Base-by-base conservation (phyloP, 148 eudicot species). In the Chenopodium formosanum region DNA sequence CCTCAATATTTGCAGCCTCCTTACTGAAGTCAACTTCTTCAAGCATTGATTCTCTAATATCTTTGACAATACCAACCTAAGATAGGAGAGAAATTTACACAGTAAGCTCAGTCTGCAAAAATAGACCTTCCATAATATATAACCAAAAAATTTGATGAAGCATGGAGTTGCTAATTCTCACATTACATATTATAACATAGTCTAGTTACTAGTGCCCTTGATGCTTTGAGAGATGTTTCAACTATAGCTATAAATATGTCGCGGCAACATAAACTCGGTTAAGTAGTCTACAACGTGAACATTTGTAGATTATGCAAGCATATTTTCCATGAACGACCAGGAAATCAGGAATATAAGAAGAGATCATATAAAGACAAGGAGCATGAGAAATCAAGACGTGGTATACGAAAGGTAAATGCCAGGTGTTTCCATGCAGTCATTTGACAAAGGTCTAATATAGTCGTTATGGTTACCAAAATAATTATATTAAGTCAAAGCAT, bases 11-110 rank as follows among this genome's bases (percentile, higher is more conserved):
- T 81, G 82, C 85, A 83, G 99, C 99, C 84, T 95, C 99, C 85
- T 95, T 95, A 10, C 68, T 91, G 64, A 95, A 95, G 89, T 95
- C 97, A 65, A 95, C 97, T 90, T 95, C 99, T 89, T 95, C 99
- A 81, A 95, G 97, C 99, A 95, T 95, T 53, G 99, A 95, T 78
- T 91, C 95, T 84, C 85, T 90, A 74, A 95, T 95, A 84, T 95
- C 99, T 87, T 94, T 91, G 73, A 93, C 94, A 83, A 95, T 93
- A 67, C 97, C 92, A 85, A 92, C 99, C 99, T 95, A 90, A 77
- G 53, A 52, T 52, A 72, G 40, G 12, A 79, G n/a, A 75, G 23
- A 25, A 29, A 64, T 58, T 22, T 34, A 62, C 44, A 76, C 44
- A 6, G 44, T 25, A 0, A 52, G 37, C 62, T 50, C 40, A 74